Percentiles rank a stretch among this genome's conserved stretches.
phyloP scores from a whole-genome alignment of 495 filamentous ascomycete species.

The Cenococcum geophilum region DNA sequence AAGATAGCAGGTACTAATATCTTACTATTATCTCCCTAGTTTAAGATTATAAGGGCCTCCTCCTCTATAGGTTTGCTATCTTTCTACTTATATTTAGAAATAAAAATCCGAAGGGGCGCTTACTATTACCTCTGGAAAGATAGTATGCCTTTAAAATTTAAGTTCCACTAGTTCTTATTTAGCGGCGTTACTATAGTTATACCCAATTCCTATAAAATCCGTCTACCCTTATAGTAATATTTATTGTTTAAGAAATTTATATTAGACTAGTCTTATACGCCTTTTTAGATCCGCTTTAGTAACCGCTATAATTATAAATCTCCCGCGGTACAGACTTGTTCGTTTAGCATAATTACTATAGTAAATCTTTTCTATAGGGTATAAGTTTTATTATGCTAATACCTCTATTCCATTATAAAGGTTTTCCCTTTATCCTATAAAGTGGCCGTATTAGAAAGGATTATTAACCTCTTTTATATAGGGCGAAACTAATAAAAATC shows the following conservation, averaged over 20 bases:
- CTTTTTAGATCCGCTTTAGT: not conserved
- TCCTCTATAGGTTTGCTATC: not conserved
- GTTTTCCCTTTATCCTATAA: not conserved
- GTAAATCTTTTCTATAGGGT: not conserved
- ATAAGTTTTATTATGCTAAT: not conserved
- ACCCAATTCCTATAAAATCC: not conserved
- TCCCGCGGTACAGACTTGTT: not conserved
- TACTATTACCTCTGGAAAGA: conserved; percentile 2
- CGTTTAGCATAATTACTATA: not conserved
- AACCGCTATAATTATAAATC: not conserved
- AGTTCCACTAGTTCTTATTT: not conserved
- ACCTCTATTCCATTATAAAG: not conserved
- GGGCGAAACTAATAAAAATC: not conserved
- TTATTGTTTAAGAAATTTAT: not conserved
- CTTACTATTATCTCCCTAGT: conserved; percentile 1
- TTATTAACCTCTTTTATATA: not conserved
- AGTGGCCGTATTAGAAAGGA: not conserved
- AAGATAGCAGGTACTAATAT: not conserved
- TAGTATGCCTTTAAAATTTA: conserved; percentile 1
- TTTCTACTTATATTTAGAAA: not conserved
- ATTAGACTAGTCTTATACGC: not conserved
- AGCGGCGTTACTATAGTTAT: not conserved
- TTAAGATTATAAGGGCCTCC: not conserved
- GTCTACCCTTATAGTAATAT: not conserved
- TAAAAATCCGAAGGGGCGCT: not conserved